Conservation (phyloP, 768 basidiomycete species). For the Cubamyces sp. region DNA sequence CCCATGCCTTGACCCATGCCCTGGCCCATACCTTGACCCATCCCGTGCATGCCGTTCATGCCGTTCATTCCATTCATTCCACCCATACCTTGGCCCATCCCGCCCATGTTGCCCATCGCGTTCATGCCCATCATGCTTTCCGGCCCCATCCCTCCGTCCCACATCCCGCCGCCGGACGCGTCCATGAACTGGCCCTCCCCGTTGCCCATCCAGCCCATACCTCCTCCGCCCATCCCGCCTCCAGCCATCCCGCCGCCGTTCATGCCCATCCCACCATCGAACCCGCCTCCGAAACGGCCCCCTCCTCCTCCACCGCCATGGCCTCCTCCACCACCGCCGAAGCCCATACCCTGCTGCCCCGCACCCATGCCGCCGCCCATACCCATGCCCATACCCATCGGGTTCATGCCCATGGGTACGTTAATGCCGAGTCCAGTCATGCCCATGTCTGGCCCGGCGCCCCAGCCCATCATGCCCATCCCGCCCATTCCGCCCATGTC, state of each 20-base stretch:
- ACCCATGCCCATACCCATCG: slow-evolving; percentile 11
- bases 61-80: slow-evolving; percentile 29
- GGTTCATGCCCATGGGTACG: slow-evolving; percentile 10
- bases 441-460: slow-evolving; percentile 26
- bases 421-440: neutral
- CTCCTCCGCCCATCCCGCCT: slow-evolving; percentile 30
- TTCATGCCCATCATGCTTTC: slow-evolving; percentile 49
- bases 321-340: slow-evolving; percentile 35
- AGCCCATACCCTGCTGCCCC: slow-evolving; percentile 21
- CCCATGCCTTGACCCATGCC: slow-evolving; percentile 46
- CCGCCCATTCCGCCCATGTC: slow-evolving; percentile 37
- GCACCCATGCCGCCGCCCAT: neutral
- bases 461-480: slow-evolving; percentile 29
- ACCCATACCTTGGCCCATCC: slow-evolving; percentile 26
- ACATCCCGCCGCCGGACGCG: slow-evolving; percentile 35
- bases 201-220: slow-evolving; percentile 42
- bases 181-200: slow-evolving; percentile 37
- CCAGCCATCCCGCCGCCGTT: slow-evolving; percentile 34
- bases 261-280: slow-evolving; percentile 35
- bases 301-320: slow-evolving; percentile 26
- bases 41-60: slow-evolving; percentile 20
- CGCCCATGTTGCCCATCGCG: slow-evolving; percentile 35
- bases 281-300: slow-evolving; percentile 21
- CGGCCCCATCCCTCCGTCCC: slow-evolving; percentile 42
- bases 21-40: slow-evolving; percentile 26